phyloP scores from a whole-genome alignment of 2,329 filamentous ascomycete species.

The Lachnellula suecica region DNA sequence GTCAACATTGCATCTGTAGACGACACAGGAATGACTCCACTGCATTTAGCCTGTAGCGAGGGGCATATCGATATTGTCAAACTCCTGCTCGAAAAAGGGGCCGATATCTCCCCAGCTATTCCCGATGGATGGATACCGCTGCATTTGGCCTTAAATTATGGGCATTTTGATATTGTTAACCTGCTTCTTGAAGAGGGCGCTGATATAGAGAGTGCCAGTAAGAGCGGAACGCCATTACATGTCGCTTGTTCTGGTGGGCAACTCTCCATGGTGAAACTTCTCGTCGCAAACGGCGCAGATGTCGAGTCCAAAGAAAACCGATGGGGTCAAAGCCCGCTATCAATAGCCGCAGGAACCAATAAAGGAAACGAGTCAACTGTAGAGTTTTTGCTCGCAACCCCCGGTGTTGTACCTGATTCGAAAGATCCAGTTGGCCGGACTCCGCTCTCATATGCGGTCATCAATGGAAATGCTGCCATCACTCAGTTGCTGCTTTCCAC shows the following conservation, averaged over 20 bases:
- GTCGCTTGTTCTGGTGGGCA: too few species aligned
- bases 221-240: background rate
- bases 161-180: slow-evolving; percentile 5
- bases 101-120: background rate
- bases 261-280: too few species aligned
- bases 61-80: slow-evolving; percentile 33
- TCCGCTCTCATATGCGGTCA: background rate
- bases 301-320: background rate
- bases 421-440: background rate
- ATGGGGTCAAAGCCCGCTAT: background rate
- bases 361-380: background rate
- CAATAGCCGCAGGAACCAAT: background rate
- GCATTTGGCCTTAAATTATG: background rate
- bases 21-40: slow-evolving; percentile 15
- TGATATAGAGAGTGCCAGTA: background rate
- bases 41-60: too few species aligned
- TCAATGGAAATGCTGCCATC: background rate
- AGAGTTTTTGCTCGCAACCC: background rate
- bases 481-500: background rate
- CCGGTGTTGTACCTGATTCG: background rate
- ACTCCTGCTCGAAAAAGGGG: slow-evolving; percentile 1
- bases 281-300: background rate
- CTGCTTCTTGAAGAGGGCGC: slow-evolving; percentile 5
- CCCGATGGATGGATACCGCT: slow-evolving; percentile 3
- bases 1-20: slow-evolving; percentile 13